Percentiles rank a stretch among this genome's conserved stretches.
These are phyloP conservation scores for Termitomyces titanicus DNA, from an alignment of 768 basidiomycete species.

Conservation along the genomic window DNA sequence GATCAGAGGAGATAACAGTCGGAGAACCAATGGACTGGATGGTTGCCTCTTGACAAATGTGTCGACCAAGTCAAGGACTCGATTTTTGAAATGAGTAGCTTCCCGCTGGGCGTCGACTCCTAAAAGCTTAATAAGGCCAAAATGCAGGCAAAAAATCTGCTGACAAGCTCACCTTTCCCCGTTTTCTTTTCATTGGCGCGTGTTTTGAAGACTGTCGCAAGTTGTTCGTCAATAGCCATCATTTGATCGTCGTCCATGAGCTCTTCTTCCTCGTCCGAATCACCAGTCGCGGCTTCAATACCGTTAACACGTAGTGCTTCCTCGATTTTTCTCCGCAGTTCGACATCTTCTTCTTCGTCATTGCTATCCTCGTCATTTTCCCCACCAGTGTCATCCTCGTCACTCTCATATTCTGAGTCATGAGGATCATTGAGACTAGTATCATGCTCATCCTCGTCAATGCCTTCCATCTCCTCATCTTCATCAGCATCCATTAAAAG, in stretches of 20 bases:
- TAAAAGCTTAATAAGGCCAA: constrained; percentile 19
- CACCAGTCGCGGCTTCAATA: constrained; percentile 51
- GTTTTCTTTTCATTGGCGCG: constrained; percentile 57
- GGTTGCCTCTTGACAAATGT: constrained; percentile 76
- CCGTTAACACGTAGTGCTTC: constrained; percentile 60
- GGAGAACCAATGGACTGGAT: constrained; percentile 63
- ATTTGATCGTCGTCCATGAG: constrained; percentile 97
- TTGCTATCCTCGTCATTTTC: constrained; percentile 32
- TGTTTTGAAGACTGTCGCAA: constrained; percentile 81
- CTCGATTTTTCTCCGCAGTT: constrained; percentile 66
- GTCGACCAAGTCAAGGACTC: constrained; percentile 93
- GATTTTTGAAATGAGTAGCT: constrained; percentile 94
- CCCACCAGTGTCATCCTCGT: constrained; percentile 28
- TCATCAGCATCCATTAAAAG: constrained; percentile 45
- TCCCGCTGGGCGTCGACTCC: constrained; percentile 74
- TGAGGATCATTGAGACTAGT: constrained; percentile 25
- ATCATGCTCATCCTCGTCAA: constrained; percentile 36
- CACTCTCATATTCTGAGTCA: constrained; percentile 30
- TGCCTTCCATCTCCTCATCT: constrained; percentile 41
- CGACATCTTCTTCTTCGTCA: constrained; percentile 51
- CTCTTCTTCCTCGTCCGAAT: constrained; percentile 65
- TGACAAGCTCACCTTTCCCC: constrained; percentile 54
- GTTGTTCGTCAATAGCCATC: constrained; percentile 92
- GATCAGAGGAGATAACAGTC: constrained; percentile 71
- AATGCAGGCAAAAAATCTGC: background rate